Base-by-base conservation (phyloP, 441 rosid species). In the Theobroma grandiflorum region DNA sequence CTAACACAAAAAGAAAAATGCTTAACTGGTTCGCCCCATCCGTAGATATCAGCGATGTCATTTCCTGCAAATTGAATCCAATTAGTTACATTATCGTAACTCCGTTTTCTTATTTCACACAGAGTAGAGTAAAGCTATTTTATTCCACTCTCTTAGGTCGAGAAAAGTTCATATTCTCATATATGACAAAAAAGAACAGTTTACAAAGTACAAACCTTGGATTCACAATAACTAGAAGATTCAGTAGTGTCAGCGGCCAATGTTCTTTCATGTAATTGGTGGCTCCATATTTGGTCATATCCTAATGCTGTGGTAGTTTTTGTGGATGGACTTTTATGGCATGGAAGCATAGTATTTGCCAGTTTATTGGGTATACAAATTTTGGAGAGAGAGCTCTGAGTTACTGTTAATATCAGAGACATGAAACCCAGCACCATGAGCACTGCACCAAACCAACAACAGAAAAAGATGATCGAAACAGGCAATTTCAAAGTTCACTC, bases 351-450 rank as follows among this genome's bases (percentile, higher is more conserved):
- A 16, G 78, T 80, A 77, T 83, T 22, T 3, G 94, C 93, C 12
- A 85, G 74, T 38, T 67, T 77, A 15, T 20, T 88, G 38, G 93
- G 84, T 35, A 92, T 69, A 77, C 96, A 92, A 38, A 89, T 92
- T 79, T 87, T 92, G 18, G 90, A 55, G 52, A 92, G 85, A 37
- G 16, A 59, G 78, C 53, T 83, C 74, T 85, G 90, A 74, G 83
- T 84, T 55, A 87, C 92, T 6, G 90, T 90, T 77, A 92, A 73
- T 49, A 80, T 73, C 8, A 92, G 88, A 8, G 96, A 92, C 94
- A 92, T 89, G 85, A 92, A 91, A 8, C 94, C 96, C 81, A 92
- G 83, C 47, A 91, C 86, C 76, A 88, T 88, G 8, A 92, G 84
- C 87, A 84, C 96, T 92, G 90, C 78, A 64, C 52, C 77, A 31